phyloP scores from a whole-genome alignment of 1,284 basidiomycete genomes.

The Chondrostereum purpureum region DNA sequence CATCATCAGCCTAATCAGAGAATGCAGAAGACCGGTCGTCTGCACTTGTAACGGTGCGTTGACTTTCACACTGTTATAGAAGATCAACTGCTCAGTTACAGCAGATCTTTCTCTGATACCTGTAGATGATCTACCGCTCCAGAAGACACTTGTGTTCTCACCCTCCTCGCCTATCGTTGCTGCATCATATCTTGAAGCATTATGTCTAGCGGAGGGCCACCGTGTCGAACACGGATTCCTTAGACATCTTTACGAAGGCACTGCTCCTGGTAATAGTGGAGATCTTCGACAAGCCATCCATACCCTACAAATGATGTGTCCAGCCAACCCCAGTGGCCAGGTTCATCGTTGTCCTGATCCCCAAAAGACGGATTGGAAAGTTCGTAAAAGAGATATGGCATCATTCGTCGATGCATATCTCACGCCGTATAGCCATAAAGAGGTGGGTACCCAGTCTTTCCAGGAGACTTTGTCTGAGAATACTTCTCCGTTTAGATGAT shows the following conservation, averaged over 20 bases:
- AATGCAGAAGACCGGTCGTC: slow-evolving; percentile 80
- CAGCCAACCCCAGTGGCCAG: slow-evolving; percentile 8
- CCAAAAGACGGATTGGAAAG: slow-evolving; percentile 11
- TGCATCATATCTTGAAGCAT: slow-evolving; percentile 66
- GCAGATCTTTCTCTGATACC: slow-evolving; percentile 73
- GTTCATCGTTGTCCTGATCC: slow-evolving; percentile 11
- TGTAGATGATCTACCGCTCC: slow-evolving; percentile 67
- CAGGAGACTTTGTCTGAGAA: slow-evolving; percentile 1
- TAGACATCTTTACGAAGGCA: slow-evolving; percentile 31
- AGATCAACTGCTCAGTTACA: slow-evolving; percentile 5
- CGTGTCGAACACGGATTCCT: slow-evolving; percentile 29
- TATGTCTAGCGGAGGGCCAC: slow-evolving; percentile 56
- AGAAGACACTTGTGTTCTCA: slow-evolving; percentile 63
- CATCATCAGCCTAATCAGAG: slow-evolving; percentile 71
- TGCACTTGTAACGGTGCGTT: slow-evolving; percentile 87
- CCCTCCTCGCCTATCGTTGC: slow-evolving; percentile 54
- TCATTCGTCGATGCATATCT: slow-evolving; percentile 51
- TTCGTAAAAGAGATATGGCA: slow-evolving; percentile 31
- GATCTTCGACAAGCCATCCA: slow-evolving; percentile 60
- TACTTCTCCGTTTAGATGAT: background rate
- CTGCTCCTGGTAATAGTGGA: slow-evolving; percentile 18
- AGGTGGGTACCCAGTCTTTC: slow-evolving; percentile 31
- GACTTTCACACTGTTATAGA: slow-evolving; percentile 12
- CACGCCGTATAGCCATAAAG: slow-evolving; percentile 22
- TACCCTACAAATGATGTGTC: slow-evolving; percentile 48